Evolutionary conservation across 441 rosid species (phyloP).

Genomic region (Macaranga tanarius): DNA sequence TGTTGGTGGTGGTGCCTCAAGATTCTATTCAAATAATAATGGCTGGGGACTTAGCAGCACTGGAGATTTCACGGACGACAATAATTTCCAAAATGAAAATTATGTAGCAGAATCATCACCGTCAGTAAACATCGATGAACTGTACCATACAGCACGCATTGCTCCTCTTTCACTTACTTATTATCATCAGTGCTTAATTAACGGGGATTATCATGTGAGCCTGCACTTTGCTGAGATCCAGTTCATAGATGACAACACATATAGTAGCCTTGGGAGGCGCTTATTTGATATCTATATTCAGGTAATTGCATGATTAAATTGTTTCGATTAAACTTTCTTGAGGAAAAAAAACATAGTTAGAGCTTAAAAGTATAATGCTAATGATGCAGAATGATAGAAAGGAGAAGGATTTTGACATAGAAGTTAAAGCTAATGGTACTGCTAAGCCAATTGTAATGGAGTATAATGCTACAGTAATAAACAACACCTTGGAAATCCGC

Average conservation of each 20-base stretch:
- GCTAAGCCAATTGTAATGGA: neutral
- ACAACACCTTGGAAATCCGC: constrained; percentile 22
- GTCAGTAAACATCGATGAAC: constrained; percentile 34
- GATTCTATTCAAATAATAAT: constrained; percentile 14
- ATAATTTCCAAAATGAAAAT: constrained; percentile 19
- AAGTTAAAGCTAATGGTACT: constrained; percentile 18
- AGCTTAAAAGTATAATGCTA: neutral
- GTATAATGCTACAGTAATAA: constrained; percentile 19
- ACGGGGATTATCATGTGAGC: constrained; percentile 46
- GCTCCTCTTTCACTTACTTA: constrained; percentile 64
- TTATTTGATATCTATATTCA: constrained; percentile 60
- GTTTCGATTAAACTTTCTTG: too few relatives aligned
- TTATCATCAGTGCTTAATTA: constrained; percentile 57
- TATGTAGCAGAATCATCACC: constrained; percentile 15
- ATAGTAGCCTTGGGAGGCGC: constrained; percentile 55
- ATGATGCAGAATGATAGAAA: constrained; percentile 44
- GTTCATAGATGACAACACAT: constrained; percentile 45
- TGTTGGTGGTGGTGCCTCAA: constrained; percentile 21
- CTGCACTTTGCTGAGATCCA: constrained; percentile 62
- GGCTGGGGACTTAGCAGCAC: constrained; percentile 45
- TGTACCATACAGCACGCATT: constrained; percentile 49
- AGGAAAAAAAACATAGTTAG: too few relatives aligned
- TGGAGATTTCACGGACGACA: constrained; percentile 40
- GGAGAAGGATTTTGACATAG: constrained; percentile 22
- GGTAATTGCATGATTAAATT: constrained; percentile 30